Percentiles rank a stretch among this genome's conserved stretches.
These are phyloP conservation scores for Exophiala viscosa DNA, from an alignment of 2,329 filamentous ascomycete species.

Conservation along the genomic window DNA sequence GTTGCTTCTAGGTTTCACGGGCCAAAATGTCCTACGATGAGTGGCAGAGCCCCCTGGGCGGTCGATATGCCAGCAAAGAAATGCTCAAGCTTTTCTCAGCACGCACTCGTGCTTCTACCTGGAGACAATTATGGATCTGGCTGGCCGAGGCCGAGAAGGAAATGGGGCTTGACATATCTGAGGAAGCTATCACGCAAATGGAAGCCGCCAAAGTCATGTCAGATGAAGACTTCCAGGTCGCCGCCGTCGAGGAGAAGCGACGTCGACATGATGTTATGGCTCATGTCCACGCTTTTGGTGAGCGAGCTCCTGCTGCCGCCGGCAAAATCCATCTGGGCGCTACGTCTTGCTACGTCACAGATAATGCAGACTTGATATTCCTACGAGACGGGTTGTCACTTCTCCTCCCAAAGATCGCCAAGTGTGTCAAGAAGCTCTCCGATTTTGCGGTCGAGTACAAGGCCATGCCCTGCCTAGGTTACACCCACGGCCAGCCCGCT, in stretches of 20 bases:
- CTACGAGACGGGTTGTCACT: slow-evolving; percentile 71
- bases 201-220: slow-evolving; percentile 68
- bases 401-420: slow-evolving; percentile 73
- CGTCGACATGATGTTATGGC: slow-evolving; percentile 64
- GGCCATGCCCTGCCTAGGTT: slow-evolving; percentile 67
- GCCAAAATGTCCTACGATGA: slow-evolving; percentile 43
- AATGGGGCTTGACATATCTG: slow-evolving; percentile 70
- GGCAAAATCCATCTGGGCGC: slow-evolving; percentile 79
- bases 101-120: slow-evolving; percentile 69
- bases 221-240: slow-evolving; percentile 72
- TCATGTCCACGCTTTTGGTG: slow-evolving; percentile 71
- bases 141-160: slow-evolving; percentile 80
- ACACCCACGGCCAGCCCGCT: slow-evolving; percentile 63
- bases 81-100: slow-evolving; percentile 79
- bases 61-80: slow-evolving; percentile 68
- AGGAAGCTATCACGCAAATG: slow-evolving; percentile 74
- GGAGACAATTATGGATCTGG: slow-evolving; percentile 81
- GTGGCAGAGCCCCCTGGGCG: slow-evolving; percentile 66
- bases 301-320: slow-evolving; percentile 69
- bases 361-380: slow-evolving; percentile 73
- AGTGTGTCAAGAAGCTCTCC: slow-evolving; percentile 70
- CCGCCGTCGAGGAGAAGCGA: slow-evolving; percentile 70
- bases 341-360: slow-evolving; percentile 60
- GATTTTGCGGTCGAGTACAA: slow-evolving; percentile 71
- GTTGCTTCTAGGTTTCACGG: too few species aligned